These are phyloP conservation scores for Candida awuae DNA, from an alignment of 805 yeast genomes.

Conservation along the genomic window DNA sequence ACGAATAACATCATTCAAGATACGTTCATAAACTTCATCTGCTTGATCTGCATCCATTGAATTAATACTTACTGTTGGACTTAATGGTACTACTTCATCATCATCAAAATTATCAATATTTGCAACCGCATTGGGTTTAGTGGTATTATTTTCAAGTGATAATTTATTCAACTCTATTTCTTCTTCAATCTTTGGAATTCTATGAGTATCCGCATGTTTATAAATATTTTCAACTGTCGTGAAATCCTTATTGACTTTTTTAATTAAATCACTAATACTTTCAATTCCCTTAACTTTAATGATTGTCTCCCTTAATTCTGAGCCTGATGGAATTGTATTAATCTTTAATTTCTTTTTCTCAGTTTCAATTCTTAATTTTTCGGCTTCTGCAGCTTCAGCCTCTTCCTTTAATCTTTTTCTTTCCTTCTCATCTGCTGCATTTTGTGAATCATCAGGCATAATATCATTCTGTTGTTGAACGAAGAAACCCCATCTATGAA, in stretches of 20 bases:
- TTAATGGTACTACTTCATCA: constrained; percentile 16
- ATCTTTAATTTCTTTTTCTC: constrained; percentile 19
- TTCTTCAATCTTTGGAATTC: neutral
- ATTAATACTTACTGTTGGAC: constrained; percentile 14
- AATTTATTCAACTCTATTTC: neutral
- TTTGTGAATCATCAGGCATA: constrained; percentile 21
- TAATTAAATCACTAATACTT: constrained; percentile 58
- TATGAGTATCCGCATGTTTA: constrained; percentile 14
- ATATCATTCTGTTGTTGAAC: constrained; percentile 50
- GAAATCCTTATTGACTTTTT: constrained; percentile 49
- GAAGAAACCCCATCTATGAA: constrained; percentile 79
- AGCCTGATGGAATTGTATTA: constrained; percentile 42
- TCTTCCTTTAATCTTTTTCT: constrained; percentile 7
- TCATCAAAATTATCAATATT: constrained; percentile 1
- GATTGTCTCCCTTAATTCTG: constrained; percentile 50
- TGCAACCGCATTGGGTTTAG: neutral
- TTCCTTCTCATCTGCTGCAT: constrained; percentile 4
- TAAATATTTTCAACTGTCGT: constrained; percentile 23
- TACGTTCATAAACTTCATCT: constrained; percentile 67
- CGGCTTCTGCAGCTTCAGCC: constrained; percentile 4
- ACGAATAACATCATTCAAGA: constrained; percentile 58
- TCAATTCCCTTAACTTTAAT: constrained; percentile 71
- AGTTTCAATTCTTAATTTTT: constrained; percentile 7
- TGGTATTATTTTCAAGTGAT: neutral
- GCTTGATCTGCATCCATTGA: constrained; percentile 34